Percentiles rank a stretch among this genome's conserved stretches.
Evolutionary conservation across 2,329 filamentous ascomycete genomes (phyloP).

Genomic region (Ophiostoma ips): DNA sequence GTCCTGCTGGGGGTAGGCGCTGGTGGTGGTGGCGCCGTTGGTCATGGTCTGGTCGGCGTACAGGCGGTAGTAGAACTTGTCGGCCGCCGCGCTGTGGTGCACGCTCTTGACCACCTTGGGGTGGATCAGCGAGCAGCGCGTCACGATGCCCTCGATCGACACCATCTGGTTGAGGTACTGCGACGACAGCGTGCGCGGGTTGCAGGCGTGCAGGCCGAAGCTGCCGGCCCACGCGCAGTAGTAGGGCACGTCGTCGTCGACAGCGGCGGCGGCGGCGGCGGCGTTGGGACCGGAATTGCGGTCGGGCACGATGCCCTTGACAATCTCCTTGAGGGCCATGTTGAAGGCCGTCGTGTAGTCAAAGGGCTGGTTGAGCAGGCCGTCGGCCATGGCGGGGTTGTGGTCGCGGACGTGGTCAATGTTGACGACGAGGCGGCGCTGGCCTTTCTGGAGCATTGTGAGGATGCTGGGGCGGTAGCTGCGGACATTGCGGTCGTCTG

Average conservation of each 20-base stretch:
- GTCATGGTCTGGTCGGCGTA: conserved; percentile 98
- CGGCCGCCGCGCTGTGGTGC: conserved; percentile 80
- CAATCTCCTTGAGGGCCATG: conserved; percentile 74
- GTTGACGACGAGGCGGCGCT: conserved; percentile 54
- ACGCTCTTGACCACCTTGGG: conserved; percentile 98
- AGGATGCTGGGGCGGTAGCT: conserved; percentile 89
- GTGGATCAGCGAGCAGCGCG: conserved; percentile 84
- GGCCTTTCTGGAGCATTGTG: conserved; percentile 54
- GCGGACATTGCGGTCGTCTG: conserved; percentile 39
- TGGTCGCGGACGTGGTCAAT: conserved; percentile 87
- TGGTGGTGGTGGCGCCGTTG: conserved; percentile 73
- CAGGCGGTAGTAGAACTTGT: conserved; percentile 76
- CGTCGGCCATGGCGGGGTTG: conserved; percentile 64
- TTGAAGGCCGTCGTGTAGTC: conserved; percentile 84
- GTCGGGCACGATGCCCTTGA: conserved; percentile 62
- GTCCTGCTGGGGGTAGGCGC: conserved; percentile 88
- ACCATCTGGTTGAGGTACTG: conserved; percentile 92
- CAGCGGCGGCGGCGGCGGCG: too few relatives aligned
- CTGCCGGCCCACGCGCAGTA: conserved; percentile 96
- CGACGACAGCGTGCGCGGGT: conserved; percentile 82
- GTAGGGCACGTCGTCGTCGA: conserved; percentile 64
- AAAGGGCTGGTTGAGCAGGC: conserved; percentile 73
- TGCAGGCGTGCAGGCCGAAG: conserved; percentile 90
- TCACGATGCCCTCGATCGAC: conserved; percentile 93
- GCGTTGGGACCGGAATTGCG: too few relatives aligned